A percentile compares a stretch with the other conserved stretches of the same genome.
phyloP scores from a whole-genome alignment of 345 rosid species.

The Citrus trifoliata region DNA sequence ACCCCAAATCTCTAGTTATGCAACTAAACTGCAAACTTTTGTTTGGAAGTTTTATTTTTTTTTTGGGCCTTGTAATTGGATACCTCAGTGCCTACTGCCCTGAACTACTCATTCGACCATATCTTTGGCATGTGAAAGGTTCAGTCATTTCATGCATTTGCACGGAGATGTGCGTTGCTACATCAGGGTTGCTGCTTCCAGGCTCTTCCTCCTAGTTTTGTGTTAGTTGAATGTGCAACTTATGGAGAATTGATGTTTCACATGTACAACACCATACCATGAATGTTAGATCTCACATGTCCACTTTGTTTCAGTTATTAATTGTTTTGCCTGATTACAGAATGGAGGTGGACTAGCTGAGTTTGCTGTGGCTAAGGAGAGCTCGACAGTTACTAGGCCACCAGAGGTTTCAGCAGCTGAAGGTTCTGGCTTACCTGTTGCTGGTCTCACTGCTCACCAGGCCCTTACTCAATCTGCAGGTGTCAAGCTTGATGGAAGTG shows the following conservation, averaged over 20 bases:
- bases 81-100: not conserved
- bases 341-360: conserved; percentile 65
- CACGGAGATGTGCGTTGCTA: not conserved
- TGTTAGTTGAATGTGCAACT: not conserved
- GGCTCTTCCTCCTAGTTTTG: not conserved
- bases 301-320: not conserved
- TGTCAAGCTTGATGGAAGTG: conserved; percentile 62
- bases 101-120: not conserved
- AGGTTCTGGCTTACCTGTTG: conserved; percentile 58
- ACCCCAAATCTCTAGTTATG: not conserved
- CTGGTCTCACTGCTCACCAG: conserved; percentile 67
- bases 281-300: not conserved
- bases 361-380: conserved; percentile 58
- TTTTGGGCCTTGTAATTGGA: not conserved
- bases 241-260: not conserved
- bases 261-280: not conserved
- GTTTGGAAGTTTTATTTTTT: not conserved
- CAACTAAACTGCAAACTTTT: not conserved
- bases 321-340: conserved; percentile 25
- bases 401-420: conserved; percentile 68
- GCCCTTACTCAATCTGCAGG: conserved; percentile 58
- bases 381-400: conserved; percentile 49
- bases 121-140: not conserved
- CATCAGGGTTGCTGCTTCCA: not conserved
- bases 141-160: not conserved